These are phyloP conservation scores for Corymbia maculata DNA, from an alignment of 345 rosid species.

Conservation along the genomic window DNA sequence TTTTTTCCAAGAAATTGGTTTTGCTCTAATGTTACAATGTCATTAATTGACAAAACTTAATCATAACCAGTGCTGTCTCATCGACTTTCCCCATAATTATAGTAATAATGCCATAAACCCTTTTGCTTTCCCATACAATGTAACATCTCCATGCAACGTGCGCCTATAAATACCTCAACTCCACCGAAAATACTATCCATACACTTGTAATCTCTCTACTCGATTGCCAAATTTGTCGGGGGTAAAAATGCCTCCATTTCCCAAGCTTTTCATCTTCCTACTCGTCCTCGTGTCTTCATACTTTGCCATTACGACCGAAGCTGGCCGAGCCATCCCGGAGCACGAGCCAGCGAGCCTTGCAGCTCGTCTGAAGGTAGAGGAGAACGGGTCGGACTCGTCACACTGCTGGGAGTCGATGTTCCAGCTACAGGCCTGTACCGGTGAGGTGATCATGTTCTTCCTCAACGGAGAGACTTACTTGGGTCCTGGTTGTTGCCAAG, in stretches of 20 bases:
- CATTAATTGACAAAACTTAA: not conserved
- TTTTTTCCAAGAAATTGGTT: not conserved
- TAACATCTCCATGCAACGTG: not conserved
- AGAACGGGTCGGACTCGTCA: constrained; percentile 24
- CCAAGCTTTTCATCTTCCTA: not conserved
- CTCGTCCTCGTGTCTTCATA: not conserved
- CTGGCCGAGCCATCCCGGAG: not conserved
- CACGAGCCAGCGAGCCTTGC: not conserved
- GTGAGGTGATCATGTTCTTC: constrained; percentile 65
- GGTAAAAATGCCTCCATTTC: not conserved
- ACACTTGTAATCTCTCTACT: not conserved
- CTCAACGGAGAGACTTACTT: constrained; percentile 61
- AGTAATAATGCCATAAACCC: not conserved
- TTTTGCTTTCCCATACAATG: not conserved
- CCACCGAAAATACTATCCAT: not conserved
- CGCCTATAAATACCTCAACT: not conserved
- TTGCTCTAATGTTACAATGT: not conserved
- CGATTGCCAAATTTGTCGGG: not conserved
- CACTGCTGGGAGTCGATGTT: constrained; percentile 70
- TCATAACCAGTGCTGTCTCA: not conserved
- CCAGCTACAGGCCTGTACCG: constrained; percentile 70
- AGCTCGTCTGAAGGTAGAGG: constrained; percentile 36
- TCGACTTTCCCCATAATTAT: not conserved
- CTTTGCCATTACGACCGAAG: not conserved
- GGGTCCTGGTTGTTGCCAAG: constrained; percentile 56